A percentile compares a stretch with the other conserved stretches of the same genome.
Conservation (phyloP, 2,329 filamentous ascomycete species). For the Ceratocystis cubensis region DNA sequence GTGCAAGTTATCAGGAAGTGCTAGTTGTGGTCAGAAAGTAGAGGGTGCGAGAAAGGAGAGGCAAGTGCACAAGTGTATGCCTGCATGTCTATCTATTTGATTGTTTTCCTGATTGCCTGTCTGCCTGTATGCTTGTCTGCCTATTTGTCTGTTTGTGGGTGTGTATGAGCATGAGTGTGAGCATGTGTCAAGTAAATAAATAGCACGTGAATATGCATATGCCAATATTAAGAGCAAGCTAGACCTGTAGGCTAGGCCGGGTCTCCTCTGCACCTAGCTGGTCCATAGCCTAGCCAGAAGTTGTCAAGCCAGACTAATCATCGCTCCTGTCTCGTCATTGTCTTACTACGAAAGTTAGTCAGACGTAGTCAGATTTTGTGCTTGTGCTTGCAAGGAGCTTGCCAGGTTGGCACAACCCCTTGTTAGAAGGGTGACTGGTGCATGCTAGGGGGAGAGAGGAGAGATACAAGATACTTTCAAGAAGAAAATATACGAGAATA, state of each 20-base stretch:
- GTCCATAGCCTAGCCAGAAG: background rate
- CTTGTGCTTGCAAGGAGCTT: background rate
- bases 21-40: too few relatives aligned
- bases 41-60: too few relatives aligned
- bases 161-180: background rate
- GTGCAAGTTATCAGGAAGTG: too few relatives aligned
- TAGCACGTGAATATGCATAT: constrained; percentile 5
- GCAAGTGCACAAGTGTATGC: too few relatives aligned
- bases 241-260: background rate
- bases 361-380: background rate
- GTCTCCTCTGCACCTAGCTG: background rate
- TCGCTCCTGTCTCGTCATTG: constrained; percentile 1
- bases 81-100: too few relatives aligned
- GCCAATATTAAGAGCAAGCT: background rate
- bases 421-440: background rate
- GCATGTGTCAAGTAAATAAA: background rate
- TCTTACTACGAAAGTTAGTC: background rate
- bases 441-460: background rate
- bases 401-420: background rate
- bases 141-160: background rate
- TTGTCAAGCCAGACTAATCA: background rate
- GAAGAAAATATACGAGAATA: background rate
- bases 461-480: background rate
- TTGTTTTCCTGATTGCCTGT: background rate
- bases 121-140: background rate